Percentiles rank a stretch among this genome's conserved stretches.
phyloP scores from a whole-genome alignment of 257 asterid species.

The Sherardia arvensis region DNA sequence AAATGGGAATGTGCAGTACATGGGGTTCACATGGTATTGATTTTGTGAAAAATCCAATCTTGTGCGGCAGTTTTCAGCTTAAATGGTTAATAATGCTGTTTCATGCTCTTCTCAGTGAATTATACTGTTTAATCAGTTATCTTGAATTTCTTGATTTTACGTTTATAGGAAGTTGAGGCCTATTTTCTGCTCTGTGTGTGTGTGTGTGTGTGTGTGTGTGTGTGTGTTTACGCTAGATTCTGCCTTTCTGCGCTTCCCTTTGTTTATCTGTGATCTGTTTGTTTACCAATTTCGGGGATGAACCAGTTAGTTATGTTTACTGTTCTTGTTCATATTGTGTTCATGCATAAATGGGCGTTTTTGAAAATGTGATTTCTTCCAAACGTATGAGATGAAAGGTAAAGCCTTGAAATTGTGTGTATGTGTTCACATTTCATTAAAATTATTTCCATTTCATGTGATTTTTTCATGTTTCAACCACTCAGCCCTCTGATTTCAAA shows the following conservation, averaged over 20 bases:
- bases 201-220: neutral
- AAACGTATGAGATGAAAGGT: neutral
- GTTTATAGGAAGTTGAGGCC: neutral
- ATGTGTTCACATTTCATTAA: neutral
- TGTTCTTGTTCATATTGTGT: neutral
- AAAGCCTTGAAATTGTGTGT: no score
- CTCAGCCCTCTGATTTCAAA: slow-evolving; percentile 46
- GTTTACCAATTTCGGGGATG: neutral
- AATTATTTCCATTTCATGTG: neutral
- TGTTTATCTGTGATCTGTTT: neutral
- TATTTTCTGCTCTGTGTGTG: neutral
- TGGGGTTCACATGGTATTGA: no score
- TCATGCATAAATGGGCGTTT: neutral
- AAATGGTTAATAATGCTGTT: neutral
- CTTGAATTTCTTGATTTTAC: neutral
- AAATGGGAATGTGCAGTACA: no score
- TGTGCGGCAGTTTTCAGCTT: neutral
- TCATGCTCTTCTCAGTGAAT: neutral
- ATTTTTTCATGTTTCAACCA: slow-evolving; percentile 20
- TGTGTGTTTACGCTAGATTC: neutral
- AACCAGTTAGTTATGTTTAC: no score
- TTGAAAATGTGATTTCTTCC: neutral
- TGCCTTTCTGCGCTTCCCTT: neutral
- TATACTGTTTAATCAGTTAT: neutral
- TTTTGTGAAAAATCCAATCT: neutral